These are phyloP conservation scores for Colletotrichum acutatum DNA, from an alignment of 2,329 filamentous ascomycete species.

Conservation along the genomic window DNA sequence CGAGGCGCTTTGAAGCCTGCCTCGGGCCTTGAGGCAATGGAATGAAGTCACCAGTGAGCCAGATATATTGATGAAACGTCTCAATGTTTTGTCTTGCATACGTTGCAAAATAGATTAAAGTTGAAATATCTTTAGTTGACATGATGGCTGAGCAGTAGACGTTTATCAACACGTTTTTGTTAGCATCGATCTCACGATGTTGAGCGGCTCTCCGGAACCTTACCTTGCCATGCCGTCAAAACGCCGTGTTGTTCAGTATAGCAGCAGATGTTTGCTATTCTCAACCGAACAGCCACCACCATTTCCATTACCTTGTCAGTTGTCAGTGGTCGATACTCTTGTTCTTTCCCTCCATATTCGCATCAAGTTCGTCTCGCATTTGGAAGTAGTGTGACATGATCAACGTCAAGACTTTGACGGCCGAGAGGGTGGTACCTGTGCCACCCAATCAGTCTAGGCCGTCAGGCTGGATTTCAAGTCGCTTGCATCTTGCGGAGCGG, in stretches of 20 bases:
- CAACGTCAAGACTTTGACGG: slow-evolving; percentile 1
- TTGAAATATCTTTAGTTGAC: not conserved
- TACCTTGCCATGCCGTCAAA: not conserved
- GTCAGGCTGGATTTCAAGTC: not conserved
- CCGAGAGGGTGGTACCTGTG: not conserved
- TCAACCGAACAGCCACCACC: not conserved
- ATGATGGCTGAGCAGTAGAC: not conserved
- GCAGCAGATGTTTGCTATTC: not conserved
- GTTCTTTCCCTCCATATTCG: not conserved
- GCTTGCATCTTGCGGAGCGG: slow-evolving; percentile 27
- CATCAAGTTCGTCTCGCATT: not conserved
- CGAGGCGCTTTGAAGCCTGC: not conserved
- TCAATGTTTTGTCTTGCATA: too few species aligned
- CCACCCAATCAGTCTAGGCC: slow-evolving; percentile 13
- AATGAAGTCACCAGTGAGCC: not conserved
- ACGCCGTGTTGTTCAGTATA: not conserved
- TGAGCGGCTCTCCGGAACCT: not conserved
- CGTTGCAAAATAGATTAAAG: too few species aligned
- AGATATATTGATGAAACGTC: not conserved
- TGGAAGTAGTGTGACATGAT: slow-evolving; percentile 3
- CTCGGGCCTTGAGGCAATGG: not conserved
- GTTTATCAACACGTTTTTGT: not conserved
- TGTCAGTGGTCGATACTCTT: not conserved
- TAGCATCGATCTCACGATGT: not conserved
- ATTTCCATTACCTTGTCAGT: not conserved